These are phyloP conservation scores for Scheffersomyces amazonensis DNA, from an alignment of 805 yeast species.

Conservation along the genomic window DNA sequence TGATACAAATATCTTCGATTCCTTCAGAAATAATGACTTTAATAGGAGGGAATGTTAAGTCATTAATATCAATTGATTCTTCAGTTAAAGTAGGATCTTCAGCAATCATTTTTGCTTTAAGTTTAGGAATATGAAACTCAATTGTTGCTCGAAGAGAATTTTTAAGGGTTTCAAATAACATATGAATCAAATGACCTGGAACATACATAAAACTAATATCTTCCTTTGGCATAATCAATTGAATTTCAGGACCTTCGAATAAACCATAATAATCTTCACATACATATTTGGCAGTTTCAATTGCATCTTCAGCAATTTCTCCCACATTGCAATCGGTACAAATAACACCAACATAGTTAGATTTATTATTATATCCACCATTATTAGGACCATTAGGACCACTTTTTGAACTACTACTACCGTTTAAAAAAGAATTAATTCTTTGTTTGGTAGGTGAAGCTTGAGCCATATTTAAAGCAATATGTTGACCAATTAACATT, in stretches of 20 bases:
- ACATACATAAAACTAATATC: conserved; percentile 81
- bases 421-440: conserved; percentile 33
- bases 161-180: conserved; percentile 85
- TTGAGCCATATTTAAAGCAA: conserved; percentile 74
- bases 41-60: conserved; percentile 75
- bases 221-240: conserved; percentile 71
- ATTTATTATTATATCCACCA: conserved; percentile 14
- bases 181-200: conserved; percentile 89
- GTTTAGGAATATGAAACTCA: conserved; percentile 64
- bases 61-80: conserved; percentile 49
- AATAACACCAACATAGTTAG: conserved; percentile 84
- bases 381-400: conserved; percentile 6
- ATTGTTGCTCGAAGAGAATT: conserved; percentile 88
- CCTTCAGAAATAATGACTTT: conserved; percentile 88
- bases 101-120: conserved; percentile 33
- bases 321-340: conserved; percentile 81
- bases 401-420: conserved; percentile 12
- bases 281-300: conserved; percentile 84
- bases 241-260: conserved; percentile 81
- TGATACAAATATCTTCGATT: conserved; percentile 84
- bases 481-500: conserved; percentile 93
- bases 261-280: conserved; percentile 90
- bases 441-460: conserved; percentile 38
- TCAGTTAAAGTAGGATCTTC: conserved; percentile 39
- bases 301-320: conserved; percentile 83